Conservation (phyloP, 1,284 basidiomycete genomes). For the Sporisorium iseilematis-ciliati region DNA sequence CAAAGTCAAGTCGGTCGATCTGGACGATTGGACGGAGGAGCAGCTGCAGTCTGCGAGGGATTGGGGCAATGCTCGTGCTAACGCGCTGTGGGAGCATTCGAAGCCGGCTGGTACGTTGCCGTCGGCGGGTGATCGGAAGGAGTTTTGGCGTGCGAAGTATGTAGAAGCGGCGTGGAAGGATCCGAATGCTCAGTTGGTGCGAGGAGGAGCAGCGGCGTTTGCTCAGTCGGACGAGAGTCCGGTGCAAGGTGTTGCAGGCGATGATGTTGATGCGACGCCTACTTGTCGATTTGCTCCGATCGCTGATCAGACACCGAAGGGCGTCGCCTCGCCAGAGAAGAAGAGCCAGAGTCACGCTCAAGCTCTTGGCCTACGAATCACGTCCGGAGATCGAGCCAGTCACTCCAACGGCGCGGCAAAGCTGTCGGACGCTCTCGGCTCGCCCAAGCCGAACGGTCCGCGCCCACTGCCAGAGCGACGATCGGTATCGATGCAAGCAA, state of each 20-base stretch:
- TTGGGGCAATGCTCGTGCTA: constrained; percentile 58
- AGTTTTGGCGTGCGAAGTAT: constrained; percentile 56
- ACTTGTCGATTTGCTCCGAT: constrained; percentile 11
- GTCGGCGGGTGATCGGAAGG: constrained; percentile 19
- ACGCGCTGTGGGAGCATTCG: constrained; percentile 50
- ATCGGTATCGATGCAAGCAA: constrained; percentile 30
- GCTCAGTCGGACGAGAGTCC: not conserved
- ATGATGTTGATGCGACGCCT: constrained; percentile 28
- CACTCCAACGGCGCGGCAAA: not conserved
- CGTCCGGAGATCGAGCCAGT: constrained; percentile 1
- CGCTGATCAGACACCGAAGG: not conserved
- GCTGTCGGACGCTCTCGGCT: constrained; percentile 9
- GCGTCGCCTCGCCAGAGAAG: not conserved
- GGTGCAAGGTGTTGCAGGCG: not conserved
- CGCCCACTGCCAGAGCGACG: constrained; percentile 30
- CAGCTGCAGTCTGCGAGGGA: constrained; percentile 53
- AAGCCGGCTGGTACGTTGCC: constrained; percentile 37
- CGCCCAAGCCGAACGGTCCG: constrained; percentile 33
- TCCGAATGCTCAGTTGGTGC: constrained; percentile 1
- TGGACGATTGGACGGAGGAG: constrained; percentile 70
- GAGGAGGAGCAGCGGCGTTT: not conserved
- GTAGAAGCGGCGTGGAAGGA: constrained; percentile 43
- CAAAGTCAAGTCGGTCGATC: constrained; percentile 73
- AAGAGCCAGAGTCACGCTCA: constrained; percentile 11
- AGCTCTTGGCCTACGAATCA: constrained; percentile 13